Conservation (phyloP, 73 alveolate genomes). For the Paramecium sonneborni region DNA sequence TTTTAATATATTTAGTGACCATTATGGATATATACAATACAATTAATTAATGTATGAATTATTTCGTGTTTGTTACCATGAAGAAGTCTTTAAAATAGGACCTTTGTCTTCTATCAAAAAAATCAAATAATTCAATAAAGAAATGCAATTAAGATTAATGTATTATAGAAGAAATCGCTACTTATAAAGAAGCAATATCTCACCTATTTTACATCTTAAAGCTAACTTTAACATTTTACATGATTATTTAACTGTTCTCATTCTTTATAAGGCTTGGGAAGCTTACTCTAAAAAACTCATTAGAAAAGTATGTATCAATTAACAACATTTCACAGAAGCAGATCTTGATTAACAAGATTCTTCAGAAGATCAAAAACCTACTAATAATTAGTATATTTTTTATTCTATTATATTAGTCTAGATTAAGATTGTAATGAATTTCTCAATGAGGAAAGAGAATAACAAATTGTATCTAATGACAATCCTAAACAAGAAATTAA, state of each 20-base stretch:
- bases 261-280: slow-evolving; percentile 27
- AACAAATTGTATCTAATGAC: neutral
- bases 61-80: neutral
- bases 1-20: neutral
- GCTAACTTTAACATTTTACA: neutral
- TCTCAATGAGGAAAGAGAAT: neutral
- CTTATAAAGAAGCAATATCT: neutral
- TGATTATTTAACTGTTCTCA: slow-evolving; percentile 30
- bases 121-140: slow-evolving; percentile 35
- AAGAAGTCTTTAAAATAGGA: slow-evolving; percentile 18
- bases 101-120: neutral
- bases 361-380: neutral
- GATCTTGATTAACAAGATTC: neutral
- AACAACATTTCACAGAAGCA: neutral
- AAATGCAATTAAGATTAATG: slow-evolving; percentile 23
- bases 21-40: slow-evolving; percentile 22
- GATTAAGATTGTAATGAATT: neutral
- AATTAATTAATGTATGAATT: slow-evolving; percentile 42
- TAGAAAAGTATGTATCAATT: neutral
- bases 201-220: neutral
- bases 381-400: neutral
- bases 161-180: neutral
- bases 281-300: neutral
- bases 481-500: neutral
- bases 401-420: neutral